Conservation (phyloP, 257 asterid species). For the Solanum appendiculatum region DNA sequence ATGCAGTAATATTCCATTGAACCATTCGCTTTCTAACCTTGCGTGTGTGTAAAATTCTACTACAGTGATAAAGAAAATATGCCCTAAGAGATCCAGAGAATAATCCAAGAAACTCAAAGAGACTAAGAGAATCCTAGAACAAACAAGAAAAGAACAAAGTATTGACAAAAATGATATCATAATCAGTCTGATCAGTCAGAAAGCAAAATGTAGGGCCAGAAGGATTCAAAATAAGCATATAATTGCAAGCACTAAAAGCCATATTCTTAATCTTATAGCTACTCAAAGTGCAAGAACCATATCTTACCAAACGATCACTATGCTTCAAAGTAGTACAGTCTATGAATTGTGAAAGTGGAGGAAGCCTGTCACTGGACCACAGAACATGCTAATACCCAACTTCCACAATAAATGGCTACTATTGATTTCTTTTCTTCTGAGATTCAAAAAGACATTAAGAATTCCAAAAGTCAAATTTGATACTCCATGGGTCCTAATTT, state of each 20-base stretch:
- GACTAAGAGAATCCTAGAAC: neutral
- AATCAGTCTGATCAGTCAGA: neutral
- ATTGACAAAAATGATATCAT: neutral
- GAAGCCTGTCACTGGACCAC: neutral
- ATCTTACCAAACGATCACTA: neutral
- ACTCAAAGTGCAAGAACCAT: neutral
- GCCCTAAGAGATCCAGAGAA: neutral
- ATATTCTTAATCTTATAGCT: neutral
- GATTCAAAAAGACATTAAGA: neutral
- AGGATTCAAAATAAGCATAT: neutral
- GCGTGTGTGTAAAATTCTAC: neutral
- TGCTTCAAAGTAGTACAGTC: neutral
- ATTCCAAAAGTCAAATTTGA: neutral
- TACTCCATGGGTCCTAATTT: neutral
- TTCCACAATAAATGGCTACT: slow-evolving; percentile 1
- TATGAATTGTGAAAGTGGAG: neutral
- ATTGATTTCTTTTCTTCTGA: neutral
- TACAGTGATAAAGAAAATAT: neutral
- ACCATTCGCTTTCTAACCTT: neutral
- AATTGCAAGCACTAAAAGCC: neutral
- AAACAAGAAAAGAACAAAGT: neutral
- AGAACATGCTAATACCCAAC: neutral
- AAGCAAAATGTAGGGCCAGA: slow-evolving; percentile 1
- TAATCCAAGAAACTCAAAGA: neutral
- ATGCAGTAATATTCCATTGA: neutral